Evolutionary conservation across 2,329 filamentous ascomycete genomes (phyloP).

Genomic region (Penicillium fuscoglaucum): DNA sequence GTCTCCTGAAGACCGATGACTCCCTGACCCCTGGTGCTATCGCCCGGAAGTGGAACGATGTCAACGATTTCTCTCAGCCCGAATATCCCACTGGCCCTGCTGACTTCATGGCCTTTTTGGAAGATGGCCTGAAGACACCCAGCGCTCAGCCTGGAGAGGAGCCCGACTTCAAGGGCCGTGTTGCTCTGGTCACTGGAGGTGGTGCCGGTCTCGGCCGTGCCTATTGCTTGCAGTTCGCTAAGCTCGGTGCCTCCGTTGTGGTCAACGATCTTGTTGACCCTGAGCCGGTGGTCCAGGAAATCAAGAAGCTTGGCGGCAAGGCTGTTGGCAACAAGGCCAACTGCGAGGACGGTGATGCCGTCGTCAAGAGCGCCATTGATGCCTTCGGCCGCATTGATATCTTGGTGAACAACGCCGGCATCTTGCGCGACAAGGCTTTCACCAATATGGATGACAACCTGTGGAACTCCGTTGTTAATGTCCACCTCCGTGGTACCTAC

Average conservation of each 20-base stretch:
- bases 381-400: constrained; percentile 92
- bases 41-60: constrained; percentile 83
- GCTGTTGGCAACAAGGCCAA: constrained; percentile 91
- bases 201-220: constrained; percentile 88
- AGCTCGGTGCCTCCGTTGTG: constrained; percentile 79
- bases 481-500: constrained; percentile 92
- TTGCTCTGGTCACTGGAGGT: constrained; percentile 83
- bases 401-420: constrained; percentile 96
- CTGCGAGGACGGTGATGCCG: constrained; percentile 85
- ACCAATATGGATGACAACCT: constrained; percentile 93
- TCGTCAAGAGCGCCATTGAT: constrained; percentile 92
- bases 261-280: constrained; percentile 96
- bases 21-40: constrained; percentile 85
- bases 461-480: constrained; percentile 89
- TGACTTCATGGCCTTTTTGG: constrained; percentile 83
- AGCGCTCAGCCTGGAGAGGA: constrained; percentile 71
- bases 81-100: constrained; percentile 81
- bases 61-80: constrained; percentile 80
- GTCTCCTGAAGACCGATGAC: constrained; percentile 84
- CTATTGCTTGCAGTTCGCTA: constrained; percentile 85
- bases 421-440: constrained; percentile 96
- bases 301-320: constrained; percentile 83
- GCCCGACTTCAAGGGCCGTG: constrained; percentile 79
- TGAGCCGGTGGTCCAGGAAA: constrained; percentile 86
- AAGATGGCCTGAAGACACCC: constrained; percentile 76